A percentile compares a stretch with the other conserved stretches of the same genome.
Evolutionary conservation across 2,329 filamentous ascomycete species (phyloP).

Genomic region (Hypoxylon sp.): DNA sequence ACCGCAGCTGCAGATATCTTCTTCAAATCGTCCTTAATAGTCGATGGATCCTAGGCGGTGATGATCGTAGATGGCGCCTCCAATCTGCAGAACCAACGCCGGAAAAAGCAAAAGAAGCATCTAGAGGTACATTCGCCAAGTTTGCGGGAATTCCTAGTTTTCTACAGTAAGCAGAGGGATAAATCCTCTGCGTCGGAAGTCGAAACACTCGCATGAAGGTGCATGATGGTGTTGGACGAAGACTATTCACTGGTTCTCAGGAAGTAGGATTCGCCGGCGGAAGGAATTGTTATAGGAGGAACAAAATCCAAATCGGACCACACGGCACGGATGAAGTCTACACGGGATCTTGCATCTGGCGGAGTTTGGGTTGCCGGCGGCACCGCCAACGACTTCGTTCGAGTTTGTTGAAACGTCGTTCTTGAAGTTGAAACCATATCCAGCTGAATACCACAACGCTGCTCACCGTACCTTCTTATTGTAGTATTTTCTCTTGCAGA

Average conservation of each 20-base stretch:
- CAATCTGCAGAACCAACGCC: slow-evolving; percentile 8
- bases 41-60: slow-evolving; percentile 10
- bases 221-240: slow-evolving; percentile 22
- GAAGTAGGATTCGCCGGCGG: slow-evolving; percentile 20
- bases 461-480: slow-evolving; percentile 4
- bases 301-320: slow-evolving; percentile 13
- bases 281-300: slow-evolving; percentile 12
- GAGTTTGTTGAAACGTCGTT: slow-evolving; percentile 5
- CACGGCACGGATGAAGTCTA: slow-evolving; percentile 3
- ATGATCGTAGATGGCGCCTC: slow-evolving; percentile 19
- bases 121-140: slow-evolving; percentile 16
- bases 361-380: slow-evolving; percentile 7
- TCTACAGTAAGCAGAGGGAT: slow-evolving; percentile 23
- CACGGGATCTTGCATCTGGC: slow-evolving; percentile 10
- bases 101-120: neutral
- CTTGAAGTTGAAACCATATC: slow-evolving; percentile 14
- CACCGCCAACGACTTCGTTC: neutral
- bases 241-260: slow-evolving; percentile 29
- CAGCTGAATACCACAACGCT: slow-evolving; percentile 5
- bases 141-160: slow-evolving; percentile 16
- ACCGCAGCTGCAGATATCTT: slow-evolving; percentile 13
- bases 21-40: slow-evolving; percentile 18
- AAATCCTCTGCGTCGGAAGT: slow-evolving; percentile 15
- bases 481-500: slow-evolving; percentile 4
- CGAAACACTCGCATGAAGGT: slow-evolving; percentile 25